phyloP scores from a whole-genome alignment of 805 yeast genomes.

The Candida hungchunana region DNA sequence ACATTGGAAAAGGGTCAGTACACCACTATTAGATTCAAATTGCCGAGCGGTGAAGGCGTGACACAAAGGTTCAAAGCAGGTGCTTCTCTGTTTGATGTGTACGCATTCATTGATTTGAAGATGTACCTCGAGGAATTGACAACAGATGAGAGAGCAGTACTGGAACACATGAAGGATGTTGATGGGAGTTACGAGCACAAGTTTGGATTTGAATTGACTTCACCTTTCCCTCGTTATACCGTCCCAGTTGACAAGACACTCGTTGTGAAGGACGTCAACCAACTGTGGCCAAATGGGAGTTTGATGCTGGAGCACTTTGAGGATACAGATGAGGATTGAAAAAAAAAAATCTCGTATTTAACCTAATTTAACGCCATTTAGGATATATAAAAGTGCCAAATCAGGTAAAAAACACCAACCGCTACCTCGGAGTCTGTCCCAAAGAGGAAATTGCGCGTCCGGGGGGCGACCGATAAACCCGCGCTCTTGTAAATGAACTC shows the following conservation, averaged over 20 bases:
- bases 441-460: too few species aligned
- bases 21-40: slow-evolving; percentile 47
- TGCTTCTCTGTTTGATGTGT: slow-evolving; percentile 43
- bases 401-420: too few species aligned
- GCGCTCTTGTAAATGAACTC: too few species aligned
- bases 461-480: too few species aligned
- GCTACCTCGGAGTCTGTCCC: too few species aligned
- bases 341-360: slow-evolving; percentile 5
- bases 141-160: slow-evolving; percentile 9
- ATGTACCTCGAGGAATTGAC: slow-evolving; percentile 22
- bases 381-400: too few species aligned
- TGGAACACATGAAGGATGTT: slow-evolving; percentile 5
- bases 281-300: slow-evolving; percentile 72
- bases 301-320: slow-evolving; percentile 44
- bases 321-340: slow-evolving; percentile 29
- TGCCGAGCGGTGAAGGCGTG: slow-evolving; percentile 48
- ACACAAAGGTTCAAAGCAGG: slow-evolving; percentile 39
- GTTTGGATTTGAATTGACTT: slow-evolving; percentile 52
- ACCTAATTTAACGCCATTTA: too few species aligned
- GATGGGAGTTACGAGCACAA: slow-evolving; percentile 33
- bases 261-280: slow-evolving; percentile 36
- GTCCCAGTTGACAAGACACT: slow-evolving; percentile 32
- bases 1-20: slow-evolving; percentile 28
- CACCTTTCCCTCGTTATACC: slow-evolving; percentile 59
- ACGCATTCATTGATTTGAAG: slow-evolving; percentile 44